These are phyloP conservation scores for Eimeria zaria DNA, from an alignment of 169 alveolate species.

Conservation along the genomic window DNA sequence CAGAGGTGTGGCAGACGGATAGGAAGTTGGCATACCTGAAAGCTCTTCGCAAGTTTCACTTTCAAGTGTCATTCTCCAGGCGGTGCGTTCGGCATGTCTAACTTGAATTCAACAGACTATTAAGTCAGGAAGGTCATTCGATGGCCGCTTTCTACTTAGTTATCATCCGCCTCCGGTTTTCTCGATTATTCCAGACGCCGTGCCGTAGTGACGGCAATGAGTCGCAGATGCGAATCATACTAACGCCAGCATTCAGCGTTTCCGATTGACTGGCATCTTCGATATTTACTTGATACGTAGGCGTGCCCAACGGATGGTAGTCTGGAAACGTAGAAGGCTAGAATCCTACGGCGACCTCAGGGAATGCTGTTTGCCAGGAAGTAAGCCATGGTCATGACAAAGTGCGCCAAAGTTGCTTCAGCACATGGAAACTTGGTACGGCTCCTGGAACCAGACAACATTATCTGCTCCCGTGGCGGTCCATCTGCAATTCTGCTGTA, in stretches of 20 bases:
- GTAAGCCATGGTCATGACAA: not conserved
- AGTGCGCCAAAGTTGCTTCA: not conserved
- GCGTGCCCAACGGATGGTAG: not conserved
- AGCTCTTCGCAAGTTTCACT: not conserved
- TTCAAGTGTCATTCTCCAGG: not conserved
- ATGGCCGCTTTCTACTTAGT: not conserved
- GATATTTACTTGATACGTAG: not conserved
- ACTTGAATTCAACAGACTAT: not conserved
- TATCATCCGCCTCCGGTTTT: not conserved
- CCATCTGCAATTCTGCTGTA: too few relatives aligned
- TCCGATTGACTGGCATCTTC: not conserved
- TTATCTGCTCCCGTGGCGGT: too few relatives aligned
- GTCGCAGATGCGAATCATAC: not conserved
- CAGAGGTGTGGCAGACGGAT: not conserved
- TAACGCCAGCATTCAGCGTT: not conserved
- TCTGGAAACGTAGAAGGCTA: not conserved
- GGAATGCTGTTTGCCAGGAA: not conserved
- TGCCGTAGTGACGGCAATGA: not conserved
- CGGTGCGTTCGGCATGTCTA: not conserved
- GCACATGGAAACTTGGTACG: not conserved
- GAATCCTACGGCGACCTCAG: not conserved
- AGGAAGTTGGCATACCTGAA: not conserved
- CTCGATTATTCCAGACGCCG: not conserved
- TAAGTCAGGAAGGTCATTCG: not conserved
- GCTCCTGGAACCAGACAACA: not conserved